These are phyloP conservation scores for Starmerella floris DNA, from an alignment of 805 yeast species.

Conservation along the genomic window DNA sequence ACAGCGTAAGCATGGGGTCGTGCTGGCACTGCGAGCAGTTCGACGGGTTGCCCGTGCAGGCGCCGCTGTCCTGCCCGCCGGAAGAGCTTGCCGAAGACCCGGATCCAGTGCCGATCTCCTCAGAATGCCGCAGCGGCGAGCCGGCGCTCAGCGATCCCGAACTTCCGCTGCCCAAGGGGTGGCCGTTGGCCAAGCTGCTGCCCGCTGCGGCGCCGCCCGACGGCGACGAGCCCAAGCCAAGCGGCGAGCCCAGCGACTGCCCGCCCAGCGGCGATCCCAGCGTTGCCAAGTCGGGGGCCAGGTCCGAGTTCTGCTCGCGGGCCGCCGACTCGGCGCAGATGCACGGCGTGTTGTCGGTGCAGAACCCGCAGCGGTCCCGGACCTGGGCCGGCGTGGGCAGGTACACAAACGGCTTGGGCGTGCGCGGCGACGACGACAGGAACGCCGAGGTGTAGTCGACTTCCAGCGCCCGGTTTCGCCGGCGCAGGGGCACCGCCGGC, in stretches of 20 bases:
- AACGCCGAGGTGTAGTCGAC: constrained; percentile 20
- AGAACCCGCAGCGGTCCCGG: constrained; percentile 77
- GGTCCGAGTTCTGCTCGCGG: constrained; percentile 26
- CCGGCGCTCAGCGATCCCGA: not conserved
- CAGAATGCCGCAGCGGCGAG: constrained; percentile 1
- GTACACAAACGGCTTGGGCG: constrained; percentile 3
- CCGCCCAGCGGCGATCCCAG: constrained; percentile 19
- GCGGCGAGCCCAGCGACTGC: not conserved
- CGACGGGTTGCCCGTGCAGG: constrained; percentile 79
- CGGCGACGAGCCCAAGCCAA: not conserved
- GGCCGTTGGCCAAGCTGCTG: constrained; percentile 1
- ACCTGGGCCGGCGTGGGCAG: constrained; percentile 12
- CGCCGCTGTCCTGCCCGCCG: constrained; percentile 13
- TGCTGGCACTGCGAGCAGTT: constrained; percentile 68
- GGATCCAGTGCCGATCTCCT: not conserved
- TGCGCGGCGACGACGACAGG: constrained; percentile 11
- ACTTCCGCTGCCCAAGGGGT: not conserved
- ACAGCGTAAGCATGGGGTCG: constrained; percentile 78
- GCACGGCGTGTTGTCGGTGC: constrained; percentile 84
- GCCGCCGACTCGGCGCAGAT: constrained; percentile 68
- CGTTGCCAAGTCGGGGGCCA: constrained; percentile 20
- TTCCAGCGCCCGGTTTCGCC: constrained; percentile 17
- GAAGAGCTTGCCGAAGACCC: not conserved
- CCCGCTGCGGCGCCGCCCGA: constrained; percentile 6
- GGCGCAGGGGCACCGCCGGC: constrained; percentile 23